phyloP scores from a whole-genome alignment of 805 yeast genomes.

The Lachancea cidri region DNA sequence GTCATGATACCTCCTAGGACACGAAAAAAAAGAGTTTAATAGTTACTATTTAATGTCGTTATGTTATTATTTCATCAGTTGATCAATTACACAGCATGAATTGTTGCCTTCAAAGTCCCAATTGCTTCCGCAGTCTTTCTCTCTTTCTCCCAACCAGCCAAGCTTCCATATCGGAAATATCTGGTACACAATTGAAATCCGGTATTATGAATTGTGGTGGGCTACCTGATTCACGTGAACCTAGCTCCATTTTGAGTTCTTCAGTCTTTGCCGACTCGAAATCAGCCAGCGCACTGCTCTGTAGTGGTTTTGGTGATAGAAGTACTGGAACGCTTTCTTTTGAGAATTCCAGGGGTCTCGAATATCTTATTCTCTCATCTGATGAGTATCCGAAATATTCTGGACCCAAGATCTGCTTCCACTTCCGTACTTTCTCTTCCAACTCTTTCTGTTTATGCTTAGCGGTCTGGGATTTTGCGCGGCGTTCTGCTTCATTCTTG shows the following conservation, averaged over 20 bases:
- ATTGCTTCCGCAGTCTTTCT: conserved; percentile 36
- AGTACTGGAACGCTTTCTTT: not conserved
- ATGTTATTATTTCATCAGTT: too few species aligned
- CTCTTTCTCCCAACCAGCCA: conserved; percentile 45
- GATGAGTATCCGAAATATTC: conserved; percentile 43
- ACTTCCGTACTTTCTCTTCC: conserved; percentile 20
- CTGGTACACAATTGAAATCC: conserved; percentile 22
- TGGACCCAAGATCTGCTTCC: conserved; percentile 28
- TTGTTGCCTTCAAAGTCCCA: conserved; percentile 15
- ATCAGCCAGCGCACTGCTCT: not conserved
- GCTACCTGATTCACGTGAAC: not conserved
- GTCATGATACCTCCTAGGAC: conserved; percentile 19
- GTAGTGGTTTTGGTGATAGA: not conserved
- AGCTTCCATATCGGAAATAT: conserved; percentile 38
- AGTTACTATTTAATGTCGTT: too few species aligned
- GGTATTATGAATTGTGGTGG: conserved; percentile 6
- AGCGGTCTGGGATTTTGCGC: conserved; percentile 17
- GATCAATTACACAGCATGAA: too few species aligned
- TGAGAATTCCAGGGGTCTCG: not conserved
- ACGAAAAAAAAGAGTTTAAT: too few species aligned
- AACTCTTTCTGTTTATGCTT: conserved; percentile 18
- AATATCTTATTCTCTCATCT: conserved; percentile 13
- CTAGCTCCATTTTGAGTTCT: conserved; percentile 4
- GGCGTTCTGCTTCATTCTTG: conserved; percentile 30
- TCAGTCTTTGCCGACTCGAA: conserved; percentile 2